A percentile compares a stretch with the other conserved stretches of the same genome.
These are phyloP conservation scores for Aspergillus homomorphus DNA, from an alignment of 495 filamentous ascomycete genomes.

Conservation along the genomic window DNA sequence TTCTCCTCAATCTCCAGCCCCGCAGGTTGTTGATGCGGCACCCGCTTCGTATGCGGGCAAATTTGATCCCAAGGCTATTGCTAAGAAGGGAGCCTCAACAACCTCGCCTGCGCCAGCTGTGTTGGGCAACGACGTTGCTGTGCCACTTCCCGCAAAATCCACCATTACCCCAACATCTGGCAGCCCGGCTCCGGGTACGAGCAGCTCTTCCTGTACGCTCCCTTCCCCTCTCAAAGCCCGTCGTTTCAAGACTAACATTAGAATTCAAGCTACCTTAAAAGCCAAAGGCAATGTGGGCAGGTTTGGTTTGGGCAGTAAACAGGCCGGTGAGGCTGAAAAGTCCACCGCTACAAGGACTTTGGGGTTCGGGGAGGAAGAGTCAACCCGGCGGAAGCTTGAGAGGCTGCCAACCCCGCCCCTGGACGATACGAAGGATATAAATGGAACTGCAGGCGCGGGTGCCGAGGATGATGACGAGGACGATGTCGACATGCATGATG, in stretches of 20 bases:
- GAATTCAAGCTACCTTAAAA: constrained; percentile 41
- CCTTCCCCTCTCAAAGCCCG: constrained; percentile 6
- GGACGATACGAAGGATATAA: constrained; percentile 57
- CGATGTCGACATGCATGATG: constrained; percentile 72
- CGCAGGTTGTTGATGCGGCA: constrained; percentile 35
- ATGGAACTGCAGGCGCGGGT: constrained; percentile 58
- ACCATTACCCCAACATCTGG: constrained; percentile 45
- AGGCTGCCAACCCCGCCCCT: constrained; percentile 74
- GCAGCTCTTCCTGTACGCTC: constrained; percentile 39
- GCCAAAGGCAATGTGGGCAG: constrained; percentile 71
- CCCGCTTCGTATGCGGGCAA: constrained; percentile 68
- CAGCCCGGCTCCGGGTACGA: constrained; percentile 48
- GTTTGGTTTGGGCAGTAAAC: constrained; percentile 75
- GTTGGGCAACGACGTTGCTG: constrained; percentile 60
- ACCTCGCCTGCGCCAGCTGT: constrained; percentile 42
- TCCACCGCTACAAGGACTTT: constrained; percentile 65
- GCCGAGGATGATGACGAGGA: constrained; percentile 67
- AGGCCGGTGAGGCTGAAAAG: constrained; percentile 60
- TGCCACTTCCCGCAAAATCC: constrained; percentile 54
- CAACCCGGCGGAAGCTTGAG: constrained; percentile 79
- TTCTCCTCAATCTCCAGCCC: constrained; percentile 58
- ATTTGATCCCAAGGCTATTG: constrained; percentile 86
- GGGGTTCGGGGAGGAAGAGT: constrained; percentile 85
- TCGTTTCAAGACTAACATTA: constrained; percentile 12
- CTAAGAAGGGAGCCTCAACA: constrained; percentile 60